Evolutionary conservation across 306 rosid genomes (phyloP).

Genomic region (Ormosia semicastrata): DNA sequence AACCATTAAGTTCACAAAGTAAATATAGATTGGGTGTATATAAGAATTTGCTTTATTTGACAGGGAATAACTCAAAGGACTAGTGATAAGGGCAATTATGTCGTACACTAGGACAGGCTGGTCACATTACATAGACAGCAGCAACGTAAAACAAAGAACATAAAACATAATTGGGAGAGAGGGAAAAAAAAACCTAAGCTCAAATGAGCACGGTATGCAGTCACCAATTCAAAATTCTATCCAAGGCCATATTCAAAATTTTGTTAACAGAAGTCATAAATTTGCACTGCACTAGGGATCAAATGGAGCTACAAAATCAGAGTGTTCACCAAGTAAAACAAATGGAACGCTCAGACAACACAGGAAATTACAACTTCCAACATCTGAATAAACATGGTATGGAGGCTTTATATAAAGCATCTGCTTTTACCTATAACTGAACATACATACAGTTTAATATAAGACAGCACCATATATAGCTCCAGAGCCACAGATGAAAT

Average conservation of each 20-base stretch:
- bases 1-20: neutral
- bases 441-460: neutral
- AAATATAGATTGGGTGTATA: neutral
- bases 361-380: slow-evolving; percentile 3
- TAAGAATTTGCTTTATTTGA: neutral
- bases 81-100: neutral
- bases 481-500: neutral
- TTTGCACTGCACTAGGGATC: neutral
- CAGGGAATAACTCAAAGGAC: neutral
- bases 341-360: neutral
- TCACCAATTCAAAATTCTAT: slow-evolving; percentile 12
- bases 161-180: neutral
- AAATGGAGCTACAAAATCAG: neutral
- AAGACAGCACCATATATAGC: neutral
- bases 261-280: neutral
- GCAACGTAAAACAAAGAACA: neutral
- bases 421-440: neutral
- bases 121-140: neutral
- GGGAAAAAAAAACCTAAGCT: too few relatives aligned
- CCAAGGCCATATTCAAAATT: neutral
- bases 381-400: neutral
- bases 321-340: neutral
- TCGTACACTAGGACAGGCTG: neutral
- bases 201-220: neutral
- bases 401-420: neutral